Percentiles rank a stretch among this genome's conserved stretches.
Conservation (phyloP, 495 filamentous ascomycete genomes). For the Aspergillus campestris region DNA sequence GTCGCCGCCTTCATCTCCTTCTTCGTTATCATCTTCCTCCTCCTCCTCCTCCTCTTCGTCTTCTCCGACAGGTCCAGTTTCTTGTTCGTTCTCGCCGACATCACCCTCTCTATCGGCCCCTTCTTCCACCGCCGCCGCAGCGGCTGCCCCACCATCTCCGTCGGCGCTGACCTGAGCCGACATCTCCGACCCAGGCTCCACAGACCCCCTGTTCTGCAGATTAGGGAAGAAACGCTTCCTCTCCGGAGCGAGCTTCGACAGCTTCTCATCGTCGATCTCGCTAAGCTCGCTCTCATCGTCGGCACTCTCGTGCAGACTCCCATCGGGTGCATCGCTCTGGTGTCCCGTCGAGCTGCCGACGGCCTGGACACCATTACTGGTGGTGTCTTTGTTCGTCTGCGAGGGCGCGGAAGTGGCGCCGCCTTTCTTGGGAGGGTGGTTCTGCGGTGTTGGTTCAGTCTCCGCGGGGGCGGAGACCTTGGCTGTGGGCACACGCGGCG, state of each 20-base stretch:
- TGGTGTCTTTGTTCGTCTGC: slow-evolving; percentile 6
- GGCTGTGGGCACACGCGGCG: slow-evolving; percentile 23
- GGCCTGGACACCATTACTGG: not conserved
- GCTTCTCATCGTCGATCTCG: slow-evolving; percentile 50
- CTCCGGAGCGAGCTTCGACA: slow-evolving; percentile 32
- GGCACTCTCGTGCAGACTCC: slow-evolving; percentile 61
- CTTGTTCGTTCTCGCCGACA: not conserved
- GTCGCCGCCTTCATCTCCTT: slow-evolving; percentile 14
- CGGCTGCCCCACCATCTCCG: slow-evolving; percentile 8
- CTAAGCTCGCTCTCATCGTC: slow-evolving; percentile 78
- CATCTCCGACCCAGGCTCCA: slow-evolving; percentile 19
- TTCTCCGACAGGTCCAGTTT: slow-evolving; percentile 5
- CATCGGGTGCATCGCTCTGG: slow-evolving; percentile 39
- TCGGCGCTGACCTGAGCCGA: slow-evolving; percentile 20
- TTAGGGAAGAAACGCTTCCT: slow-evolving; percentile 30
- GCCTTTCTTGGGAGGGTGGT: slow-evolving; percentile 2
- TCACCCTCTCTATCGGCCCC: slow-evolving; percentile 11
- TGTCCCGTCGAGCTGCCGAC: slow-evolving; percentile 15
- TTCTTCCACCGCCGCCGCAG: slow-evolving; percentile 10
- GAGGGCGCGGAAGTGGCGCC: slow-evolving; percentile 12
- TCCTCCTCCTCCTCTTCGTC: slow-evolving; percentile 21
- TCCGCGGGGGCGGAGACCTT: slow-evolving; percentile 21
- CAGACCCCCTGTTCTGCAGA: slow-evolving; percentile 17
- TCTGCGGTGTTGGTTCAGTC: slow-evolving; percentile 10
- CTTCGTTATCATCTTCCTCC: slow-evolving; percentile 16